Evolutionary conservation across 2,329 filamentous ascomycete genomes (phyloP), one percentile per base, ranked within the genome.

Genomic region (Sporothrix protearum): DNA sequence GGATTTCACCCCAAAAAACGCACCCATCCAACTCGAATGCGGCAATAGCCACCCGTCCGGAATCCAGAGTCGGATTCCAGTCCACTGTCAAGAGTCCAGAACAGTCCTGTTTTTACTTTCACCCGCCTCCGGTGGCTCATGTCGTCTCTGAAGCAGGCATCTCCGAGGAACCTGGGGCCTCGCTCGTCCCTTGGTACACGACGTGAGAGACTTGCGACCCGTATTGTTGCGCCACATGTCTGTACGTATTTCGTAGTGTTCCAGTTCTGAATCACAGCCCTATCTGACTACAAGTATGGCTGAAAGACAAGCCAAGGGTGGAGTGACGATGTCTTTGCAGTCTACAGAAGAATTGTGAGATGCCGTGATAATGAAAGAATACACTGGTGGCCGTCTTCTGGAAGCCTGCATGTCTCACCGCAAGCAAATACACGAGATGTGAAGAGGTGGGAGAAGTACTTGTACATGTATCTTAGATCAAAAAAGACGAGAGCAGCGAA

Each of bases 321-420:
- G 57, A 42, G 57, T 42, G 25, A 42, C n/a, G 39, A 8, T 7
- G 4, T 6, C 9, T 61, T 61, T 61, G 55, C 5, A 36, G 30
- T 33, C 12, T 16, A 30, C n/a, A 25, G 42, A 63, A 63, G 57
- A 63, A 63, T 33, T 33, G 57, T 64, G 59, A 45, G 59, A 42
- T 25, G 22, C 3, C 57, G 12, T 64, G 59, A 10, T 22, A 64
- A 10, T 1, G 36, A 64, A 64, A 10, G 2, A 36, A 64, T n/a
- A 16, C 63, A 49, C 8, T 45, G 2, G 6, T 67, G 19, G 45
- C 36, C 7, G 45, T 53, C 28, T 67, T 67, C 64, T 67, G 64
- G 64, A 67, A 67, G 64, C 28, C 45, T 67, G 64, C 64, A 49
- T 49, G 64, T 67, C 64, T 67, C 28, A 51, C 64, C 64, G 64